Base-by-base conservation (phyloP, 1,284 basidiomycete genomes). In the Erythrobasidium hasegawianum region DNA sequence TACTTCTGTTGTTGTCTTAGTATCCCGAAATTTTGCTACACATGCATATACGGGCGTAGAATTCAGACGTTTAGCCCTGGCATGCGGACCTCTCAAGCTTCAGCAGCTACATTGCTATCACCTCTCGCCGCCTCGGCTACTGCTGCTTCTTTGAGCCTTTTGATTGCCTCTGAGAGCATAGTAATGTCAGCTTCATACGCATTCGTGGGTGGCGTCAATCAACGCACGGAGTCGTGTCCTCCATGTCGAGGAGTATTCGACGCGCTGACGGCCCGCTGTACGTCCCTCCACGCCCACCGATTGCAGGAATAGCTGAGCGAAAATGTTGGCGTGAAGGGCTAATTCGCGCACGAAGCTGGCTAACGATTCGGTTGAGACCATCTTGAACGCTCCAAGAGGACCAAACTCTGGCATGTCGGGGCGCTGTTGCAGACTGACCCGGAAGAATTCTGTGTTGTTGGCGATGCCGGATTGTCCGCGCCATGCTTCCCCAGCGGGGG, bases 181-280 rank as follows among this genome's bases (percentile, higher is more conserved):
- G n/a, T n/a, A n/a, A n/a, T n/a, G n/a, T n/a, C n/a, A n/a, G n/a
- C n/a, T n/a, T n/a, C n/a, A n/a, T n/a, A n/a, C n/a, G n/a, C n/a
- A n/a, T n/a, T n/a, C n/a, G n/a, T n/a, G n/a, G n/a, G n/a, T 8
- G 14, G 9, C 7, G 22, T n/a, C 10, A 2, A 53, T 20, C 9
- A 9, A 65, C 62, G 7, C 49, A 65, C 62, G 84, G 71, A 93
- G 77, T 52, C 93, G 84, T 61, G 83, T 81, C 70, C 89, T 83
- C 93, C 93, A 96, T 74, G 91, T 91, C 7, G 90, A 94, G 72
- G 86, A 86, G 75, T 90, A 86, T 74, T 96, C 93, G 38, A 79
- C 86, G 79, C 70, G 82, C 80, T 72, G 69, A 38, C 66, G 67
- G 40, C 66, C 62, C 1, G 58, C 59, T 8, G 56, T 54, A 33